Evolutionary conservation across 2,329 filamentous ascomycete species (phyloP).

Genomic region (Lachnellula willkommii): DNA sequence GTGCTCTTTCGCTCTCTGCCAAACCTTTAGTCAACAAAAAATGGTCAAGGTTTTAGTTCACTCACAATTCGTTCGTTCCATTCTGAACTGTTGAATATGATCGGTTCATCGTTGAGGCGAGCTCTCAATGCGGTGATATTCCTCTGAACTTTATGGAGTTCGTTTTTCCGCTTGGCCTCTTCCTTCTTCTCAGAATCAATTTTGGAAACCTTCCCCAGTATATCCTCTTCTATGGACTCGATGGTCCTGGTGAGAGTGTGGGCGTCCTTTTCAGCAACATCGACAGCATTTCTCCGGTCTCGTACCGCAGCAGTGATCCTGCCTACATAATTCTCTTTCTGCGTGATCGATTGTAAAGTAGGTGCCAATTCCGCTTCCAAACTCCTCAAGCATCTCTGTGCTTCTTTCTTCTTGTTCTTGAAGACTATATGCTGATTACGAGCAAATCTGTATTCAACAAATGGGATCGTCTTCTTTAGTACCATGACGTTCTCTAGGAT

Average conservation of each 20-base stretch:
- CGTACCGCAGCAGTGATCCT: slow-evolving; percentile 51
- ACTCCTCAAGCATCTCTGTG: slow-evolving; percentile 51
- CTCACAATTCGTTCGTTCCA: slow-evolving; percentile 71
- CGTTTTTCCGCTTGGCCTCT: slow-evolving; percentile 44
- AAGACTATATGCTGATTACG: slow-evolving; percentile 43
- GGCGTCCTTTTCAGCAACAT: slow-evolving; percentile 47
- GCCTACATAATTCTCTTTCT: slow-evolving; percentile 62
- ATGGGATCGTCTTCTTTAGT: slow-evolving; percentile 59
- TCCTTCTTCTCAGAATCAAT: slow-evolving; percentile 48
- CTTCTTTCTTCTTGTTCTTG: slow-evolving; percentile 50
- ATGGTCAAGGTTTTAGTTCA: slow-evolving; percentile 13
- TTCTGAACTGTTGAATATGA: slow-evolving; percentile 61
- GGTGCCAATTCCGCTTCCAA: slow-evolving; percentile 62
- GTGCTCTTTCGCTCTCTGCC: slow-evolving; percentile 55
- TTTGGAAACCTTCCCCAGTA: slow-evolving; percentile 36
- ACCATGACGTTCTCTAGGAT: slow-evolving; percentile 60
- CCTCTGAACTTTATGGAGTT: slow-evolving; percentile 45
- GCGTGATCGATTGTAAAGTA: slow-evolving; percentile 60
- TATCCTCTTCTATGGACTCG: slow-evolving; percentile 37
- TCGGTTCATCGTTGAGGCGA: slow-evolving; percentile 55
- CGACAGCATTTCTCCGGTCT: slow-evolving; percentile 49
- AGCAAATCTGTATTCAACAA: slow-evolving; percentile 59
- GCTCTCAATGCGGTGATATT: slow-evolving; percentile 60
- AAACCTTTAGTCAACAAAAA: slow-evolving; percentile 2
- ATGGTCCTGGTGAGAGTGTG: slow-evolving; percentile 40